Conservation (phyloP, 2,329 filamentous ascomycete species). For the Aureobasidium leucospermi region DNA sequence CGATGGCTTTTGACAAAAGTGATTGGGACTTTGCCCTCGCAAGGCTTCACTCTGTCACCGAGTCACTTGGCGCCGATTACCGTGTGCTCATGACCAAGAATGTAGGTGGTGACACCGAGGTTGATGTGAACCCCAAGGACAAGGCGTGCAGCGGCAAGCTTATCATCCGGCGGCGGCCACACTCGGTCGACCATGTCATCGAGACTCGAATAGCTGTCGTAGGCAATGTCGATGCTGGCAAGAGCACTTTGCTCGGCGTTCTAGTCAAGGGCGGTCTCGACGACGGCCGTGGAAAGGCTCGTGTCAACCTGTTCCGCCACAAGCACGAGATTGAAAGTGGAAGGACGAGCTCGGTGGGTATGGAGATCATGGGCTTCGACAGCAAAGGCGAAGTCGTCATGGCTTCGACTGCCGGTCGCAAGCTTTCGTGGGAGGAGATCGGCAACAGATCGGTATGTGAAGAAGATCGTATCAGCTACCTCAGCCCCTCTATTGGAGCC, state of each 20-base stretch:
- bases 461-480: not conserved
- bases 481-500: no score
- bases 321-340: slow-evolving; percentile 97
- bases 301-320: slow-evolving; percentile 92
- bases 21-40: slow-evolving; percentile 69
- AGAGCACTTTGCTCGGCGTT: slow-evolving; percentile 92
- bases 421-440: slow-evolving; percentile 95
- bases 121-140: slow-evolving; percentile 58
- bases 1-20: slow-evolving; percentile 65
- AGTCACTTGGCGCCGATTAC: slow-evolving; percentile 62
- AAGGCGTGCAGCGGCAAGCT: slow-evolving; percentile 78
- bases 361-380: slow-evolving; percentile 99
- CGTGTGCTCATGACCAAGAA: slow-evolving; percentile 84
- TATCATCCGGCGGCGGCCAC: slow-evolving; percentile 68
- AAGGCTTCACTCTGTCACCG: slow-evolving; percentile 59
- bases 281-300: slow-evolving; percentile 85
- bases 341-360: slow-evolving; percentile 89
- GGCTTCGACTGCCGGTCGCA: slow-evolving; percentile 74
- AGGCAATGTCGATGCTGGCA: slow-evolving; percentile 94
- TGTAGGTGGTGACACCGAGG: slow-evolving; percentile 70
- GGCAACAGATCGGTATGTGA: slow-evolving; percentile 66
- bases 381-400: slow-evolving; percentile 74
- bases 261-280: slow-evolving; percentile 92
- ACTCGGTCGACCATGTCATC: slow-evolving; percentile 76
- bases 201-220: slow-evolving; percentile 96